Evolutionary conservation across 1,139 yeast species (phyloP), one percentile per base, ranked within the genome.

Genomic region (Blastobotrys buckinghamii): DNA sequence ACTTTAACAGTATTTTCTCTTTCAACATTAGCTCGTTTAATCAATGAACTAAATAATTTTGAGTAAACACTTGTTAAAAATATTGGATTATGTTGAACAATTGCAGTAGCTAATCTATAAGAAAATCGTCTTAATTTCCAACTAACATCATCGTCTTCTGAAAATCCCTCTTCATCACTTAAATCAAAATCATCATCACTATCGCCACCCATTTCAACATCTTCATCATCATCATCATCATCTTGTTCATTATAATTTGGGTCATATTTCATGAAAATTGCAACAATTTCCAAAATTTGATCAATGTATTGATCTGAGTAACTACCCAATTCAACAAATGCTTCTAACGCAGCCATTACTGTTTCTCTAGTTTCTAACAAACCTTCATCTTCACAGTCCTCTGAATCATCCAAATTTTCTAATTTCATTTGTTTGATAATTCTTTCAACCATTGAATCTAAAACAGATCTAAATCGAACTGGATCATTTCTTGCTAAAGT

Each of bases 91-190:
- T 62, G 58, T 4, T 59, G 59, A 15, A 75, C 66, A n/a, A 79
- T 52, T 0, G 74, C 66, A 10, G 72, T 63, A 2, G 76, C 61
- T 32, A 82, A 62, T 24, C 69, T 67, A 1, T 79, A 74, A 0
- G 88, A 69, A 49, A 75, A 76, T 39, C 78, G 71, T 51, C 95
- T 72, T 33, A 87, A 64, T 56, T 81, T 82, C 87, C 94, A 84
- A 1, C 86, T 78, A 27, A 80, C 78, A 56, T 83, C 89, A 47
- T 79, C 80, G 37, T 71, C 74, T 39, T 75, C 79, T 10, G 70
- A 62, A 41, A 72, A 74, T 41, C 72, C 79, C n/a, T 73, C 79
- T 13, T 74, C 78, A 13, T 40, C 47, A 32, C 48, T 45, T 17
- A 45, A 13, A 9, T 26, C 46, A 39, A 30, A 38, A 60, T 71